phyloP scores from a whole-genome alignment of 2,329 filamentous ascomycete species.

The Berkeleyomyces rouxiae region DNA sequence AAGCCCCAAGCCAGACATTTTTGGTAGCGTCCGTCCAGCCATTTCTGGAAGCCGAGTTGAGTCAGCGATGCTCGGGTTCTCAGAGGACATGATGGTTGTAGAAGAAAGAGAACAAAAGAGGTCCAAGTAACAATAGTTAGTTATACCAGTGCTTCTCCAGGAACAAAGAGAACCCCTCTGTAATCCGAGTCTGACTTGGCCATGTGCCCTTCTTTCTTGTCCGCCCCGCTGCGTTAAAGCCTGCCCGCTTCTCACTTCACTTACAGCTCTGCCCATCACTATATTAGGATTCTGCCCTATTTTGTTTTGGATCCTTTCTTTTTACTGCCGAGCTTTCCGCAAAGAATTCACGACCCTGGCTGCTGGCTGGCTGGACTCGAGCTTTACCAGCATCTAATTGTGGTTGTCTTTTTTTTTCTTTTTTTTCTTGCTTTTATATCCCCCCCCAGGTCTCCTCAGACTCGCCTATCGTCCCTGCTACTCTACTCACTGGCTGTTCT shows the following conservation, averaged over 20 bases:
- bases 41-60: too few species aligned
- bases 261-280: background rate
- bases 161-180: too few species aligned
- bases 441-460: background rate
- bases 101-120: too few species aligned
- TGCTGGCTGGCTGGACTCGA: background rate
- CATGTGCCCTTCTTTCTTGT: background rate
- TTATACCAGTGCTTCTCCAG: too few species aligned
- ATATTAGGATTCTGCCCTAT: background rate
- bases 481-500: too few species aligned
- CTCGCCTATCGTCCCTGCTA: background rate
- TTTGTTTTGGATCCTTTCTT: background rate
- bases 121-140: too few species aligned
- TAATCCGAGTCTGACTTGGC: too few species aligned
- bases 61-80: too few species aligned
- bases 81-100: too few species aligned
- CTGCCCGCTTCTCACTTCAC: background rate
- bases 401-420: background rate
- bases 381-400: background rate
- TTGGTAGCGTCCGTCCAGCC: too few species aligned
- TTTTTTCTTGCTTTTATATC: background rate
- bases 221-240: background rate
- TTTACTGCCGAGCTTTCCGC: constrained; percentile 1
- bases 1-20: too few species aligned
- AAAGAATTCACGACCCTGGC: background rate